phyloP scores from a whole-genome alignment of 768 basidiomycete genomes.

The Mycena crocata region DNA sequence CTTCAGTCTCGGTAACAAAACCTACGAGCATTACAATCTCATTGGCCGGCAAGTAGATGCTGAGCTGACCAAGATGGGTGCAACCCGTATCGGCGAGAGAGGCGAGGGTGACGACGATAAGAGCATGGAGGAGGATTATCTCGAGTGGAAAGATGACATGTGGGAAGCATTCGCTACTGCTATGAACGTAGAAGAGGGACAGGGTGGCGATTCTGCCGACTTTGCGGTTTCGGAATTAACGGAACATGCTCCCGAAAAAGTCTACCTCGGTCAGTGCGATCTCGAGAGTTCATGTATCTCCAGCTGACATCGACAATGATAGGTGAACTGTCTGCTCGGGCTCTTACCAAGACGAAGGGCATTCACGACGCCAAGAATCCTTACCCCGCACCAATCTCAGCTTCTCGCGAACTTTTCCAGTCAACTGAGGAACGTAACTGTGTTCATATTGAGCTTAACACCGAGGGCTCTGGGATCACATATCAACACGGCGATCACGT shows the following conservation, averaged over 20 bases:
- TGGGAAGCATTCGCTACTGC: conserved; percentile 89
- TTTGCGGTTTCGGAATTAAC: conserved; percentile 90
- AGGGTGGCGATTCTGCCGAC: conserved; percentile 94
- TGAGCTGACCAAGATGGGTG: conserved; percentile 83
- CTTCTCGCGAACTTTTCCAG: conserved; percentile 87
- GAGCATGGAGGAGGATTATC: conserved; percentile 99
- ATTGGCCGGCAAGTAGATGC: conserved; percentile 86
- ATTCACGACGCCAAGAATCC: conserved; percentile 99
- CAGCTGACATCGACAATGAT: conserved; percentile 31
- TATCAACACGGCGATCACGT: conserved; percentile 99
- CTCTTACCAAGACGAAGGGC: conserved; percentile 92
- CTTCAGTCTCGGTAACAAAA: conserved; percentile 92
- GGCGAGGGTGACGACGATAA: conserved; percentile 99
- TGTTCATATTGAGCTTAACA: conserved; percentile 93
- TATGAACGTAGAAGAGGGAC: conserved; percentile 94
- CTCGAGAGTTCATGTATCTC: background rate
- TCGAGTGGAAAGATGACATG: conserved; percentile 99
- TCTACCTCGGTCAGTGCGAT: conserved; percentile 81
- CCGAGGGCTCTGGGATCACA: conserved; percentile 95
- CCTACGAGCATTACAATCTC: conserved; percentile 96
- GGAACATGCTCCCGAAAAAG: conserved; percentile 83
- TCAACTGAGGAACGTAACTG: conserved; percentile 85
- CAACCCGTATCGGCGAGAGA: conserved; percentile 83
- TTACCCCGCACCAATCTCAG: conserved; percentile 84
- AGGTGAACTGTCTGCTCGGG: conserved; percentile 97